Evolutionary conservation across 2,329 filamentous ascomycete genomes (phyloP).

Genomic region (Cladosporium colombiae): DNA sequence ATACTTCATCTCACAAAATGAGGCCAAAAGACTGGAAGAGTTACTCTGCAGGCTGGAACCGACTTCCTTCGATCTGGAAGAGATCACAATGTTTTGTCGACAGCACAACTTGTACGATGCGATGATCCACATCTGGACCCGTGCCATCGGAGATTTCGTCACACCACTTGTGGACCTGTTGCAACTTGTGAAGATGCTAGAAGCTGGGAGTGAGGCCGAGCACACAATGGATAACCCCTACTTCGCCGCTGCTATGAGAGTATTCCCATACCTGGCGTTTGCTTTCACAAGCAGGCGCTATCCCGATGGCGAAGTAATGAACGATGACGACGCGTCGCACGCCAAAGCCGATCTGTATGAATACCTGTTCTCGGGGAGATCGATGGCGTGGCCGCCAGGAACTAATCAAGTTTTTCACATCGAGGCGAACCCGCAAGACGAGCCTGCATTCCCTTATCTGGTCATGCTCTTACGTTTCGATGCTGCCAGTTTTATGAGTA

Average conservation of each 20-base stretch:
- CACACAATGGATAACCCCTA: constrained; percentile 46
- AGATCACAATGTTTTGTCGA: constrained; percentile 87
- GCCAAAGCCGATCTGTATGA: constrained; percentile 90
- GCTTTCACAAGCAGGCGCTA: constrained; percentile 88
- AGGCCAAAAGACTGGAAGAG: constrained; percentile 81
- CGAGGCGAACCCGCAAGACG: constrained; percentile 53
- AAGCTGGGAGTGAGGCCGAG: constrained; percentile 60
- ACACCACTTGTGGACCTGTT: constrained; percentile 86
- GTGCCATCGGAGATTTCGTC: constrained; percentile 83
- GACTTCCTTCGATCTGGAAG: constrained; percentile 86
- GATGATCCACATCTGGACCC: constrained; percentile 95
- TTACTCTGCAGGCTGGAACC: constrained; percentile 93
- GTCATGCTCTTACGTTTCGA: constrained; percentile 84
- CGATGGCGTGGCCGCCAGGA: constrained; percentile 71
- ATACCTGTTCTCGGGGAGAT: constrained; percentile 87
- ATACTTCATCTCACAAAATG: constrained; percentile 74
- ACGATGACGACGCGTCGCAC: constrained; percentile 68
- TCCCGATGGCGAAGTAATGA: constrained; percentile 75
- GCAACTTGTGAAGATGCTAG: constrained; percentile 57
- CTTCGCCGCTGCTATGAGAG: constrained; percentile 76
- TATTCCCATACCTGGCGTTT: constrained; percentile 94
- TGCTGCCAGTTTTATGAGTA: constrained; percentile 87
- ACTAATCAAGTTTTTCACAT: constrained; percentile 63
- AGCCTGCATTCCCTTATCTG: constrained; percentile 83
- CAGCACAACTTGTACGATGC: constrained; percentile 92